Percentiles rank a stretch among this genome's conserved stretches.
Conservation (phyloP, 1,139 yeast species). For the Kodamaea ohmeri region DNA sequence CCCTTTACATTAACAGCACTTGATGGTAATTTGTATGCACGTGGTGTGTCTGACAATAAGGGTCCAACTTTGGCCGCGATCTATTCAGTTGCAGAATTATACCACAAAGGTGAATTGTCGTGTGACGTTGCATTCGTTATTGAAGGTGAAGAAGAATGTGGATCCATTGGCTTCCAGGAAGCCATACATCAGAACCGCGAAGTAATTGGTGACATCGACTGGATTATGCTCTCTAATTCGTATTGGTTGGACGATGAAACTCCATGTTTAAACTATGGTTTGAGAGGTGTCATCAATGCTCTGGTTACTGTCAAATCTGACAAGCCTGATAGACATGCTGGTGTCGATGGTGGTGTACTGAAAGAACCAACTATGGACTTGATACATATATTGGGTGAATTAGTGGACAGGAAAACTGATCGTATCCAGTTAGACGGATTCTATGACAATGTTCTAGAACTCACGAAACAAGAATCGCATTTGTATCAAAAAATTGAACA, state of each 20-base stretch:
- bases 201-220: constrained; percentile 71
- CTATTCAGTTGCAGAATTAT: constrained; percentile 78
- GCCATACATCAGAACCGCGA: constrained; percentile 51
- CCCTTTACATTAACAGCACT: constrained; percentile 75
- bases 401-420: constrained; percentile 49
- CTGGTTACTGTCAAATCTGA: constrained; percentile 68
- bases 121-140: constrained; percentile 79
- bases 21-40: constrained; percentile 84
- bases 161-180: constrained; percentile 79
- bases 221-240: constrained; percentile 86
- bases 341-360: constrained; percentile 91
- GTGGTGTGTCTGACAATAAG: constrained; percentile 94
- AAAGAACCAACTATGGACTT: constrained; percentile 89
- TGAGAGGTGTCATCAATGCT: constrained; percentile 86
- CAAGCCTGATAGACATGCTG: constrained; percentile 89
- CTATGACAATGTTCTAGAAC: constrained; percentile 59
- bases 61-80: constrained; percentile 92
- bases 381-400: constrained; percentile 63
- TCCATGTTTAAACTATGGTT: constrained; percentile 91
- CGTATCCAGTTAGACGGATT: constrained; percentile 66
- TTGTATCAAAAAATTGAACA: constrained; percentile 62
- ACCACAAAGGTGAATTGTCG: constrained; percentile 48
- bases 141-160: constrained; percentile 96
- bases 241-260: constrained; percentile 89
- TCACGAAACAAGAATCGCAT: constrained; percentile 53